Conservation (phyloP, 495 filamentous ascomycete genomes). For the Pyrenula massariospora region DNA sequence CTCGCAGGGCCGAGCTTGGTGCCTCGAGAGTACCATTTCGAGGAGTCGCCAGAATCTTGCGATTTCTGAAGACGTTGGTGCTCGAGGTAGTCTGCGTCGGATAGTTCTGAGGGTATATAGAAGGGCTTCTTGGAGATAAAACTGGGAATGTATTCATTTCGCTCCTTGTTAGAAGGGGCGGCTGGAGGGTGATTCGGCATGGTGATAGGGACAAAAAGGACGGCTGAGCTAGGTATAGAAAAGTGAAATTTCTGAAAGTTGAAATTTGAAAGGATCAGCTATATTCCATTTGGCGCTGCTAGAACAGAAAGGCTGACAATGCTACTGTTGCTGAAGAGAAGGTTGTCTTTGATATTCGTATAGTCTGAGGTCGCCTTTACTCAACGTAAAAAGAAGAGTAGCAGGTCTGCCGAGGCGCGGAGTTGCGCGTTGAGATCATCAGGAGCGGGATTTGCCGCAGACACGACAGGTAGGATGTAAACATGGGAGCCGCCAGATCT, state of each 20-base stretch:
- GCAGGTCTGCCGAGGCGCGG: not conserved
- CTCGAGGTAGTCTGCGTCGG: constrained; percentile 82
- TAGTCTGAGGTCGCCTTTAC: too few relatives aligned
- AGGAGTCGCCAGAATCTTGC: constrained; percentile 43
- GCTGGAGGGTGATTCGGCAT: constrained; percentile 7
- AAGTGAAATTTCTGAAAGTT: too few relatives aligned
- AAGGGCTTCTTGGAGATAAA: constrained; percentile 98
- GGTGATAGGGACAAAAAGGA: not conserved
- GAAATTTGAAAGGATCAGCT: not conserved
- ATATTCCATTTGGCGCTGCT: too few relatives aligned
- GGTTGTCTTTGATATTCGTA: too few relatives aligned
- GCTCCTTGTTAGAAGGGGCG: constrained; percentile 55
- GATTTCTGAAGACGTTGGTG: constrained; percentile 81
- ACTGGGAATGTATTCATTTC: constrained; percentile 96
- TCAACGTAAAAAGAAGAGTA: too few relatives aligned
- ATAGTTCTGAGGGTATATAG: constrained; percentile 73
- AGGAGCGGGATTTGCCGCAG: not conserved
- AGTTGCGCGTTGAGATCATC: not conserved
- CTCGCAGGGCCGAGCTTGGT: constrained; percentile 69
- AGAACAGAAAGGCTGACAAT: too few relatives aligned
- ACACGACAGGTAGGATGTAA: not conserved
- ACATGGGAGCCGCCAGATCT: not conserved
- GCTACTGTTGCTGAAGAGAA: too few relatives aligned
- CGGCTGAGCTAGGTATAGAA: not conserved
- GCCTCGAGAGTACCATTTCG: constrained; percentile 85